Percentiles rank a stretch among this genome's conserved stretches.
phyloP scores from a whole-genome alignment of 352 stramenopile genomes.

The Globisporangium lucens region DNA sequence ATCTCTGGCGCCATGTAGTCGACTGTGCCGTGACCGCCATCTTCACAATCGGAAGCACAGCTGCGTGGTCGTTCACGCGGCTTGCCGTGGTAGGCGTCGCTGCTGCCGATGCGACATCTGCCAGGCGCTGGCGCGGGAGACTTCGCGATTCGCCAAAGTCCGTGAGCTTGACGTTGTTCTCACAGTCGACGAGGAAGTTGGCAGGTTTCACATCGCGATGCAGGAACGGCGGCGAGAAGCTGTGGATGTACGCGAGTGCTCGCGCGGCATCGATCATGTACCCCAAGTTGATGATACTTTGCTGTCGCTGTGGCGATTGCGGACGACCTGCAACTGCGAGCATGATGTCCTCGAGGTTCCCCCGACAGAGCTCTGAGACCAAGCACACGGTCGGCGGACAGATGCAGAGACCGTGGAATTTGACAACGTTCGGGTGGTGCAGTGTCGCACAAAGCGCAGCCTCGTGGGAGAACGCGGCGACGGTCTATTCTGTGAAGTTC shows the following conservation, averaged over 20 bases:
- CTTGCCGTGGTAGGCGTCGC: background rate
- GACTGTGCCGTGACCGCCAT: conserved; percentile 70
- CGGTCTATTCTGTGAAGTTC: conserved; percentile 45
- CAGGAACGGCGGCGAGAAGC: conserved; percentile 54
- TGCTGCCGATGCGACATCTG: background rate
- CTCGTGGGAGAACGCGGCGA: conserved; percentile 61
- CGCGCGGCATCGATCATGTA: conserved; percentile 68
- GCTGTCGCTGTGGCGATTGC: conserved; percentile 22
- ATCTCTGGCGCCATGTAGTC: conserved; percentile 78
- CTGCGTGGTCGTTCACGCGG: background rate
- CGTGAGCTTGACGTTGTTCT: conserved; percentile 58
- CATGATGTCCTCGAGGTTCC: conserved; percentile 45
- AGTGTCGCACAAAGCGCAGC: conserved; percentile 48
- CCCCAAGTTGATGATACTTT: conserved; percentile 42
- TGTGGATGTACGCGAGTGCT: conserved; percentile 62
- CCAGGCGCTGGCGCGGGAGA: conserved; percentile 22
- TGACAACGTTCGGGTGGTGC: conserved; percentile 57
- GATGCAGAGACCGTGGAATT: conserved; percentile 64
- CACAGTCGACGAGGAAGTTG: conserved; percentile 59
- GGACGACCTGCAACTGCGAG: conserved; percentile 18
- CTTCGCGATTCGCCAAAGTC: conserved; percentile 67
- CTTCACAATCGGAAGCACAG: conserved; percentile 20
- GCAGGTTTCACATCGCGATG: conserved; percentile 65
- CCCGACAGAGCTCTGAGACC: conserved; percentile 54
- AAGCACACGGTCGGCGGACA: conserved; percentile 63